Conservation (phyloP, 148 eudicot species). For the Limonium bicolor region DNA sequence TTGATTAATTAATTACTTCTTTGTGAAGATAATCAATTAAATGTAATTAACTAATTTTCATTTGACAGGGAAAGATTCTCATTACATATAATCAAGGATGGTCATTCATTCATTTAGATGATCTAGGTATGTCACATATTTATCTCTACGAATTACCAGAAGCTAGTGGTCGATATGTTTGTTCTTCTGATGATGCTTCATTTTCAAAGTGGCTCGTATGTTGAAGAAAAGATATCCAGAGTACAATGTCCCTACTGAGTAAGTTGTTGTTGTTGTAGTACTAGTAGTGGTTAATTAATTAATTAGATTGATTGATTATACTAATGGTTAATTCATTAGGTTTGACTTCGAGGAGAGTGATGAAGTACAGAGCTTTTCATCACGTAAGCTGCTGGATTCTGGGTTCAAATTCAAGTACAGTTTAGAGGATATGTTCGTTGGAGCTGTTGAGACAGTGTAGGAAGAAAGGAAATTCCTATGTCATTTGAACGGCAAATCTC, state of each 20-base stretch:
- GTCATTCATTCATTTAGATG: conserved; percentile 78
- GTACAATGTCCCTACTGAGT: conserved; percentile 67
- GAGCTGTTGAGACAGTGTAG: conserved; percentile 71
- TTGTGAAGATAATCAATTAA: neutral
- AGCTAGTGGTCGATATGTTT: conserved; percentile 72
- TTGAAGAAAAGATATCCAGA: conserved; percentile 63
- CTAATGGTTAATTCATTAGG: too few species aligned
- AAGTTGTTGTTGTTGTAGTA: too few species aligned
- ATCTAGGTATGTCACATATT: conserved; percentile 75
- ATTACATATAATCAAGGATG: conserved; percentile 72
- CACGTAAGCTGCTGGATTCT: conserved; percentile 44
- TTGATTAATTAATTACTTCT: too few species aligned
- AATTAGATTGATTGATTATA: conserved; percentile 14
- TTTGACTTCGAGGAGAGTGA: conserved; percentile 47
- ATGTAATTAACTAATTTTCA: too few species aligned
- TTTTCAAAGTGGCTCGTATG: conserved; percentile 44
- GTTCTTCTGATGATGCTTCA: conserved; percentile 71
- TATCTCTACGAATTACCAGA: conserved; percentile 56
- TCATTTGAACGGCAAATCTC: too few species aligned
- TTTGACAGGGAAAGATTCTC: conserved; percentile 52
- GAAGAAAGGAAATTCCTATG: too few species aligned
- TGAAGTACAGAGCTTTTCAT: conserved; percentile 39
- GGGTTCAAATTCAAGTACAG: conserved; percentile 71
- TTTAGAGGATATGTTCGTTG: conserved; percentile 80
- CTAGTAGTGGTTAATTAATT: neutral